A percentile compares a stretch with the other conserved stretches of the same genome.
Evolutionary conservation across 2,329 filamentous ascomycete genomes (phyloP).

Genomic region (Colletotrichum tanaceti): DNA sequence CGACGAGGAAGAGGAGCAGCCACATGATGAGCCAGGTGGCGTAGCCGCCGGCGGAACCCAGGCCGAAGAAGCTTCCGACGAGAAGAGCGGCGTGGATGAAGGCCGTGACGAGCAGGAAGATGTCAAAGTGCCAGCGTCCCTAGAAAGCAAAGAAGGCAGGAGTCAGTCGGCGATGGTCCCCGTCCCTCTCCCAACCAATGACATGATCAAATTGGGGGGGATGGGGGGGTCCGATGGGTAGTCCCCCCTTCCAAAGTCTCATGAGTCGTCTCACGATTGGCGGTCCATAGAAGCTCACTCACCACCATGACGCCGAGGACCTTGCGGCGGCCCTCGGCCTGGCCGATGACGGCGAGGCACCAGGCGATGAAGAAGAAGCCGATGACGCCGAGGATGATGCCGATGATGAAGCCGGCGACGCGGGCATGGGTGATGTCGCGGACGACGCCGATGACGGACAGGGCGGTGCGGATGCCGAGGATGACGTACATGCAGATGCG

Average conservation of each 20-base stretch:
- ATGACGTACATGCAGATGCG: constrained; percentile 36
- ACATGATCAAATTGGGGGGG: too few species aligned
- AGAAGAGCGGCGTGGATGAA: constrained; percentile 28
- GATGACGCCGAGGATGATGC: constrained; percentile 23
- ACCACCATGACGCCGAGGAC: constrained; percentile 32
- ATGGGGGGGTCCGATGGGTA: too few species aligned
- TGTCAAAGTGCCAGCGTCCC: constrained; percentile 31
- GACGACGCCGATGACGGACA: constrained; percentile 25
- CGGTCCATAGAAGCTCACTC: not conserved
- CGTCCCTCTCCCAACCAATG: too few species aligned
- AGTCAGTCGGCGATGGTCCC: not conserved
- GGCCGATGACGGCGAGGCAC: constrained; percentile 32
- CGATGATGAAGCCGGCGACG: constrained; percentile 21
- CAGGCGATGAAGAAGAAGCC: constrained; percentile 34
- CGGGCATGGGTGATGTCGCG: not conserved
- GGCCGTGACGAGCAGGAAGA: constrained; percentile 22
- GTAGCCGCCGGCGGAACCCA: constrained; percentile 7
- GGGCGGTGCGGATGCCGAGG: constrained; percentile 28
- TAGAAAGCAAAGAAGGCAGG: not conserved
- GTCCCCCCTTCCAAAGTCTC: too few species aligned
- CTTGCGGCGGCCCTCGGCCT: constrained; percentile 33
- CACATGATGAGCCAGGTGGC: constrained; percentile 35
- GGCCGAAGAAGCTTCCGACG: constrained; percentile 23
- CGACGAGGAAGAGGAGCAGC: constrained; percentile 34
- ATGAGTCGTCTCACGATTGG: too few species aligned